Conservation (phyloP, 768 basidiomycete species). For the Rhizopogon vesiculosus region DNA sequence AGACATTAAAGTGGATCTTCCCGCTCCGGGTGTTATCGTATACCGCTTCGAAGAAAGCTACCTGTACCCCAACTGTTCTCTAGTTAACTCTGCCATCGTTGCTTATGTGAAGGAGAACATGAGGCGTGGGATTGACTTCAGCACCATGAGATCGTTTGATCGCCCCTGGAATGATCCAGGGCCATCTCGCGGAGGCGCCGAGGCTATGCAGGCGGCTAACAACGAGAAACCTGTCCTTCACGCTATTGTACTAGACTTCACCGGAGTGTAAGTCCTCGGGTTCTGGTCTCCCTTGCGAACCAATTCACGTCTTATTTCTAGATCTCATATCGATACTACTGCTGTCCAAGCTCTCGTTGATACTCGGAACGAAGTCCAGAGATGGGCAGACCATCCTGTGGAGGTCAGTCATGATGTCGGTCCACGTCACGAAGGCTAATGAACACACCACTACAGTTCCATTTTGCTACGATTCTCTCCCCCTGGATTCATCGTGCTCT, state of each 20-base stretch:
- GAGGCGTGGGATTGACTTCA: constrained; percentile 71
- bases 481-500: constrained; percentile 93
- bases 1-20: constrained; percentile 67
- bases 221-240: constrained; percentile 65
- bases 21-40: constrained; percentile 81
- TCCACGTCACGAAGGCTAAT: not conserved
- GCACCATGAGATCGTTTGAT: constrained; percentile 58
- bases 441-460: constrained; percentile 55
- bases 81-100: constrained; percentile 68
- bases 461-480: constrained; percentile 88
- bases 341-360: constrained; percentile 90
- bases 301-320: constrained; percentile 21
- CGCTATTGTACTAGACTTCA: constrained; percentile 91
- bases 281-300: not conserved
- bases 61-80: constrained; percentile 75
- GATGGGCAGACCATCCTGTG: constrained; percentile 73
- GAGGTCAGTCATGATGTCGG: constrained; percentile 41
- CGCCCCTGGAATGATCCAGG: constrained; percentile 96
- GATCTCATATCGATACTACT: constrained; percentile 88
- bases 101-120: constrained; percentile 78
- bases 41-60: constrained; percentile 92
- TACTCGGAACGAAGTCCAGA: constrained; percentile 80
- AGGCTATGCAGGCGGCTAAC: constrained; percentile 41
- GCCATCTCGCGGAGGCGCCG: constrained; percentile 44
- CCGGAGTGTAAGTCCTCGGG: constrained; percentile 54